These are phyloP conservation scores for Fusarium sp. DNA, from an alignment of 2,329 filamentous ascomycete species.

Conservation along the genomic window DNA sequence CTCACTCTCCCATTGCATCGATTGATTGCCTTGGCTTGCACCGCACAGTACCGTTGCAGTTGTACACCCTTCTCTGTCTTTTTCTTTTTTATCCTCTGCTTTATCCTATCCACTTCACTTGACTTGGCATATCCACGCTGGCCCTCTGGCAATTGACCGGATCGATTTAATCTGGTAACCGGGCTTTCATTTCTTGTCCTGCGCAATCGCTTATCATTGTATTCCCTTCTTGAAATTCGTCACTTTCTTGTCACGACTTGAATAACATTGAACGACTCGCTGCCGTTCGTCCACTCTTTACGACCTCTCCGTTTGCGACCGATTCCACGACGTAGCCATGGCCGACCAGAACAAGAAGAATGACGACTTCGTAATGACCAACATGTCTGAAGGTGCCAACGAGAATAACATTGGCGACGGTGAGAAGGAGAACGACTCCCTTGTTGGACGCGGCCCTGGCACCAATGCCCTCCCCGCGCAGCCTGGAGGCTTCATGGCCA, in stretches of 20 bases:
- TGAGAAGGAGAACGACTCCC: slow-evolving; percentile 39
- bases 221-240: slow-evolving; percentile 11
- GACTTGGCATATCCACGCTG: slow-evolving; percentile 34
- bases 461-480: slow-evolving; percentile 33
- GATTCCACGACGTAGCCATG: slow-evolving; percentile 20
- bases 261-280: slow-evolving; percentile 36
- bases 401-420: slow-evolving; percentile 36
- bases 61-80: slow-evolving; percentile 12
- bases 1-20: neutral
- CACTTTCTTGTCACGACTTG: slow-evolving; percentile 12
- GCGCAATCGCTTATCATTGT: slow-evolving; percentile 11
- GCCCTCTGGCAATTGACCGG: slow-evolving; percentile 22
- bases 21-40: slow-evolving; percentile 13
- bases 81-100: slow-evolving; percentile 11
- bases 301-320: slow-evolving; percentile 14
- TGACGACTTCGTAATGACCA: slow-evolving; percentile 38
- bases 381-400: slow-evolving; percentile 31
- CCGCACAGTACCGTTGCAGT: slow-evolving; percentile 15
- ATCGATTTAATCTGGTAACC: slow-evolving; percentile 30
- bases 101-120: slow-evolving; percentile 24
- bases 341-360: slow-evolving; percentile 42
- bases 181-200: slow-evolving; percentile 18
- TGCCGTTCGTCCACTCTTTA: slow-evolving; percentile 43
- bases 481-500: slow-evolving; percentile 40
- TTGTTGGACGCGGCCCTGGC: slow-evolving; percentile 38